Evolutionary conservation across 2,329 filamentous ascomycete species (phyloP).

Genomic region (Cordyceps tenuipes): DNA sequence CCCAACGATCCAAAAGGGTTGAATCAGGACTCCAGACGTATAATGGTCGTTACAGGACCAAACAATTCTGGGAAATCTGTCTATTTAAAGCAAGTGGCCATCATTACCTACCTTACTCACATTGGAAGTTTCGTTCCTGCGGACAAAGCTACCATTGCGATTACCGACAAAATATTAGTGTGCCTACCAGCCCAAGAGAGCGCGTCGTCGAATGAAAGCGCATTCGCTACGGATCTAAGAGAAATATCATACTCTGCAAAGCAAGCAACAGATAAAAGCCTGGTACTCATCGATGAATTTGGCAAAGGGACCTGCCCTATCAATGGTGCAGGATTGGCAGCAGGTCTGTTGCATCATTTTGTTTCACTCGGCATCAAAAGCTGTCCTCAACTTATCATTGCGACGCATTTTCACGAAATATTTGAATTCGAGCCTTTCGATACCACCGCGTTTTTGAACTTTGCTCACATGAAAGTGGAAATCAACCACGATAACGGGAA

Average conservation of each 20-base stretch:
- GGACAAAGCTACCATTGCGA: slow-evolving; percentile 62
- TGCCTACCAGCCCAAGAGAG: slow-evolving; percentile 68
- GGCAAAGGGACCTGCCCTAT: slow-evolving; percentile 53
- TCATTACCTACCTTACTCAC: slow-evolving; percentile 89
- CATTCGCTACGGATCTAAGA: slow-evolving; percentile 71
- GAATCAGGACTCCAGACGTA: slow-evolving; percentile 42
- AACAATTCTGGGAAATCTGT: slow-evolving; percentile 97
- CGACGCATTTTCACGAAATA: slow-evolving; percentile 63
- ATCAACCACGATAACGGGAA: slow-evolving; percentile 42
- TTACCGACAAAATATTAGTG: slow-evolving; percentile 90
- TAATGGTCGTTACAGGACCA: slow-evolving; percentile 75
- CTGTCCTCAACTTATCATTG: slow-evolving; percentile 49
- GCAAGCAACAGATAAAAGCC: slow-evolving; percentile 64
- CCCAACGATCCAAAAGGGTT: slow-evolving; percentile 16
- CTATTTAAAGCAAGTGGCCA: slow-evolving; percentile 84
- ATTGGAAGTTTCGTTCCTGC: slow-evolving; percentile 90
- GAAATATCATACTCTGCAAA: slow-evolving; percentile 73
- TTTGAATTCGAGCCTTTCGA: slow-evolving; percentile 55
- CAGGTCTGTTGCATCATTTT: slow-evolving; percentile 51
- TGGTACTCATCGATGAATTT: slow-evolving; percentile 92
- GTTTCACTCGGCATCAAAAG: slow-evolving; percentile 31
- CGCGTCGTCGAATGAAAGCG: slow-evolving; percentile 49
- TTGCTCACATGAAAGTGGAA: slow-evolving; percentile 66
- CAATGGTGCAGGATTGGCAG: slow-evolving; percentile 51
- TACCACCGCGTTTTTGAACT: slow-evolving; percentile 40